Conservation (phyloP, 2,329 filamentous ascomycete genomes). For the Phialemonium atrogriseum region DNA sequence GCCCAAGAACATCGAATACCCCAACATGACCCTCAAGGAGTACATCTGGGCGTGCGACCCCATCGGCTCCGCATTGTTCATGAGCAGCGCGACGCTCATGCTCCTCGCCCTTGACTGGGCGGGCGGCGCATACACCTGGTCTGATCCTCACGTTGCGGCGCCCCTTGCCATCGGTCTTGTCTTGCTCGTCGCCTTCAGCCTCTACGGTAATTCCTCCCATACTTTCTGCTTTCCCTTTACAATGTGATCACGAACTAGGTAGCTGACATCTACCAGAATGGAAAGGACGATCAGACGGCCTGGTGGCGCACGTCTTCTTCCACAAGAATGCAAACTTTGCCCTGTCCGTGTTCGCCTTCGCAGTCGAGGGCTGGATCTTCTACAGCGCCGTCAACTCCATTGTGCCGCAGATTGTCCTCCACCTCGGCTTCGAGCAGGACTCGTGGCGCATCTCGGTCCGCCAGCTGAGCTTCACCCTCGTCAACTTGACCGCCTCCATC, state of each 20-base stretch:
- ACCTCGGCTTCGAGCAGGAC: slow-evolving; percentile 37
- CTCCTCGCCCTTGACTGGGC: slow-evolving; percentile 38
- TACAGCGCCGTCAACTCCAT: slow-evolving; percentile 44
- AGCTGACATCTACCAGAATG: too few relatives aligned
- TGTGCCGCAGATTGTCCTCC: slow-evolving; percentile 38
- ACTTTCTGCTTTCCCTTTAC: too few relatives aligned
- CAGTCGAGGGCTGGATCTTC: slow-evolving; percentile 51
- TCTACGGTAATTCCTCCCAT: slow-evolving; percentile 25
- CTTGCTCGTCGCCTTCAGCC: slow-evolving; percentile 28
- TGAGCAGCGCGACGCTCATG: slow-evolving; percentile 32
- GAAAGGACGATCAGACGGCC: slow-evolving; percentile 44
- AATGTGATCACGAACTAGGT: too few relatives aligned
- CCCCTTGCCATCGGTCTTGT: slow-evolving; percentile 32
- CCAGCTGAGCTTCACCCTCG: slow-evolving; percentile 34
- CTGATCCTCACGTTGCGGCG: slow-evolving; percentile 28
- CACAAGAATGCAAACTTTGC: slow-evolving; percentile 43
- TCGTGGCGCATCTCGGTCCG: slow-evolving; percentile 39
- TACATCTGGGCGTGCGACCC: slow-evolving; percentile 39
- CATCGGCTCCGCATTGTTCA: slow-evolving; percentile 35
- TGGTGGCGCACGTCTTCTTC: slow-evolving; percentile 49
- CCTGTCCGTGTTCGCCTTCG: slow-evolving; percentile 45
- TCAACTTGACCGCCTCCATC: slow-evolving; percentile 30
- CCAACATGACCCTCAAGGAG: slow-evolving; percentile 27
- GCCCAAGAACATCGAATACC: slow-evolving; percentile 26
- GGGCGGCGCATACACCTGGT: slow-evolving; percentile 31